Conservation (phyloP, 352 stramenopile species). For the Phytophthora podocarpi region DNA sequence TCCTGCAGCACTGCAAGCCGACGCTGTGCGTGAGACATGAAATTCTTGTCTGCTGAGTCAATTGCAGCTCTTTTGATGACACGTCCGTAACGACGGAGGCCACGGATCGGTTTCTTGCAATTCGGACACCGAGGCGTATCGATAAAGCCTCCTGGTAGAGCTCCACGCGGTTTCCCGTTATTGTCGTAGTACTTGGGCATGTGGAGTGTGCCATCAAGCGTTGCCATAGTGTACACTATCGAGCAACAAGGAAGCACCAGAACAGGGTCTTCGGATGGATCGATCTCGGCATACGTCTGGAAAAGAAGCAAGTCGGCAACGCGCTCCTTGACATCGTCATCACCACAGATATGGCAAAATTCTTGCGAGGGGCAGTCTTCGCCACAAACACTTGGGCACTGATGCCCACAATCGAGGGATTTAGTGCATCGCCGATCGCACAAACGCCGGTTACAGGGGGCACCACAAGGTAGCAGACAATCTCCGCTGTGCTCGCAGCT, state of each 20-base stretch:
- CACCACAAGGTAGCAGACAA: slow-evolving; percentile 65
- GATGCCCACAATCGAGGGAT: slow-evolving; percentile 65
- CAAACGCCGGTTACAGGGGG: slow-evolving; percentile 48
- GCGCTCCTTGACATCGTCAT: slow-evolving; percentile 35
- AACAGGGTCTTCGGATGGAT: slow-evolving; percentile 69
- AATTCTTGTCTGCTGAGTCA: slow-evolving; percentile 53
- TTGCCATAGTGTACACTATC: slow-evolving; percentile 66
- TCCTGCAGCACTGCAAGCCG: slow-evolving; percentile 28
- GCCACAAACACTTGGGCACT: slow-evolving; percentile 77
- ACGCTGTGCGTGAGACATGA: slow-evolving; percentile 39
- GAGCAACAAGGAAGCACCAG: slow-evolving; percentile 73
- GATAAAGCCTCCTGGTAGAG: slow-evolving; percentile 32
- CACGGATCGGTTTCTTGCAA: slow-evolving; percentile 47
- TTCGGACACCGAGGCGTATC: slow-evolving; percentile 49
- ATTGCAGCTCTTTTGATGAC: slow-evolving; percentile 49
- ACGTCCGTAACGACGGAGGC: slow-evolving; percentile 48
- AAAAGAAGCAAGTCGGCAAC: slow-evolving; percentile 75
- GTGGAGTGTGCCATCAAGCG: slow-evolving; percentile 70
- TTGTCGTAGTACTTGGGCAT: slow-evolving; percentile 39
- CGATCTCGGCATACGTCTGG: slow-evolving; percentile 57
- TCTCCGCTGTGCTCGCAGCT: slow-evolving; percentile 59
- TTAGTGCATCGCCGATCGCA: slow-evolving; percentile 60
- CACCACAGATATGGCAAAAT: slow-evolving; percentile 66
- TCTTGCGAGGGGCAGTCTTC: slow-evolving; percentile 61
- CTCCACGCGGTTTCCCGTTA: slow-evolving; percentile 24